Conservation (phyloP, 2,329 filamentous ascomycete species). For the Rhynchosporium agropyri region DNA sequence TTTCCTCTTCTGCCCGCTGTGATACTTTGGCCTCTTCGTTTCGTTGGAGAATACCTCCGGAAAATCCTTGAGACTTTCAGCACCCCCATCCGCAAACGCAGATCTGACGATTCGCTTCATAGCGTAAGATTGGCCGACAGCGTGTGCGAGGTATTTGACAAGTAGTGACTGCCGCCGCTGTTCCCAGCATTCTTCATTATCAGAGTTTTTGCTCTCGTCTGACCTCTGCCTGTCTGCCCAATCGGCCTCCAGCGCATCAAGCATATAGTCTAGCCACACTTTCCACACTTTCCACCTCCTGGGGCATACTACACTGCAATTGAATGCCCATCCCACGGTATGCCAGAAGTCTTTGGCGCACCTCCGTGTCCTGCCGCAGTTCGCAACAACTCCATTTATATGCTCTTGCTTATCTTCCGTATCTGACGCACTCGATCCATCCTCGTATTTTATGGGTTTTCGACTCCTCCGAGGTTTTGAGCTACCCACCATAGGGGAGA, state of each 20-base stretch:
- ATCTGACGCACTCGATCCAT: slow-evolving; percentile 48
- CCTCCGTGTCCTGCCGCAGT: slow-evolving; percentile 68
- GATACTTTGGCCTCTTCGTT: slow-evolving; percentile 50
- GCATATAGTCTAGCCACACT: slow-evolving; percentile 76
- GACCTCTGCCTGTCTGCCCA: slow-evolving; percentile 16
- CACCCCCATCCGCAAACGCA: slow-evolving; percentile 66
- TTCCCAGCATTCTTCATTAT: slow-evolving; percentile 36
- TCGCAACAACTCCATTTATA: slow-evolving; percentile 62
- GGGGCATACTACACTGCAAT: slow-evolving; percentile 75
- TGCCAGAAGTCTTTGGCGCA: slow-evolving; percentile 89
- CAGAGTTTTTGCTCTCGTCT: slow-evolving; percentile 23
- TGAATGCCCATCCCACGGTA: slow-evolving; percentile 88
- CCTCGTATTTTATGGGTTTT: slow-evolving; percentile 41
- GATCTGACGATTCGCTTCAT: slow-evolving; percentile 61
- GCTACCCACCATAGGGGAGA: slow-evolving; percentile 45
- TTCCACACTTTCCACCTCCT: slow-evolving; percentile 82
- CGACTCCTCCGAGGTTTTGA: slow-evolving; percentile 37
- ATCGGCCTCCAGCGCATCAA: slow-evolving; percentile 72
- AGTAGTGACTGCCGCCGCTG: slow-evolving; percentile 60
- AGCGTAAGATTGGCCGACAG: slow-evolving; percentile 47
- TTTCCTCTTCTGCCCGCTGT: slow-evolving; percentile 53
- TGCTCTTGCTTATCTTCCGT: slow-evolving; percentile 50
- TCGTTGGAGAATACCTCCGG: slow-evolving; percentile 71
- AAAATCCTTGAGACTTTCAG: slow-evolving; percentile 57
- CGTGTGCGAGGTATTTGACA: slow-evolving; percentile 50